Percentiles rank a stretch among this genome's conserved stretches.
Evolutionary conservation across 257 asterid species (phyloP).

Genomic region (Solanum virginianum): DNA sequence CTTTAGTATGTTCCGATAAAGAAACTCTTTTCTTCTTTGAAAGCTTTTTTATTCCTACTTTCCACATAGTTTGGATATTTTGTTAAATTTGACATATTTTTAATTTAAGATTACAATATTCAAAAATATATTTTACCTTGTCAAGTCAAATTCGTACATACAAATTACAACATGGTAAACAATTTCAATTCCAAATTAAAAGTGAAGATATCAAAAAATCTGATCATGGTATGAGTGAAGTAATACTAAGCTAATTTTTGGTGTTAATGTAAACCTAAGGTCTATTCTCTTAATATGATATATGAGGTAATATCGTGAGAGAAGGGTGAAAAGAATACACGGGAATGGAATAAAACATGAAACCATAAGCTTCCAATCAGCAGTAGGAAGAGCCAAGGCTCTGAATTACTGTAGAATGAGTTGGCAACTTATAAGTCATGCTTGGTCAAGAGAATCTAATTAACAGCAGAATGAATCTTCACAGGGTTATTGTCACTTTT

Average conservation of each 20-base stretch:
- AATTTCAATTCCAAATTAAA: neutral
- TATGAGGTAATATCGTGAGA: neutral
- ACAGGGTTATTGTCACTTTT: neutral
- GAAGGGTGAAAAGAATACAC: neutral
- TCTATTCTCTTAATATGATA: neutral
- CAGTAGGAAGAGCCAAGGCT: neutral
- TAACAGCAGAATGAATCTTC: neutral
- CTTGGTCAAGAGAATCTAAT: neutral
- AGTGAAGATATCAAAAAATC: neutral
- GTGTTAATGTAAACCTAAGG: neutral
- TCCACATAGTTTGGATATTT: too few relatives aligned
- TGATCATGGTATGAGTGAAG: neutral
- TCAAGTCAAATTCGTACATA: too few relatives aligned
- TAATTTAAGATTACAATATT: too few relatives aligned
- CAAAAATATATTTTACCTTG: too few relatives aligned
- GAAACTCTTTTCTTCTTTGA: too few relatives aligned
- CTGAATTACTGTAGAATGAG: neutral
- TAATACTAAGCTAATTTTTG: neutral
- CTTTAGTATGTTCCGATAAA: too few relatives aligned
- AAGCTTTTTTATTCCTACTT: too few relatives aligned
- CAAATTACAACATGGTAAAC: neutral
- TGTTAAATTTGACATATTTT: too few relatives aligned
- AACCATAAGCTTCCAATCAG: neutral
- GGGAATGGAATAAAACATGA: neutral
- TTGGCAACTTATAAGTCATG: neutral